Base-by-base conservation (phyloP, 306 rosid genomes). In the Comarum palustre region DNA sequence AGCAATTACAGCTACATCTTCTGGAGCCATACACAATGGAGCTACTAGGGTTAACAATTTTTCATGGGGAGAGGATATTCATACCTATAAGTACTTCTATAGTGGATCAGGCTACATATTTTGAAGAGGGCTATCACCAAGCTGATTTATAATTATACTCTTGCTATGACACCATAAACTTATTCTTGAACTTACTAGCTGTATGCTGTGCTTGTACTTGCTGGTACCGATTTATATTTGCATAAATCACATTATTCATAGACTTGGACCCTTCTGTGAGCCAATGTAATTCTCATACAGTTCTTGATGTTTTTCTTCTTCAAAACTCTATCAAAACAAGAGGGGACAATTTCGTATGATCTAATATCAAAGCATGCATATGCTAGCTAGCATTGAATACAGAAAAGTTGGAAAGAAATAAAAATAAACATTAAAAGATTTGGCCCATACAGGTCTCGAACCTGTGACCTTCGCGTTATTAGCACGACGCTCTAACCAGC, bases 401-500 rank as follows among this genome's bases (percentile, higher is more conserved):
- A 51, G 22, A 52, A 20, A 20, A 17, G 9, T 50, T 16, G 41
- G 5, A 6, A 38, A 38, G 6, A 38, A 1, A 6, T 7, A 1
- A 2, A 54, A 20, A 4, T 8, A 8, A n/a, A 52, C 8, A 20
- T 54, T 0, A 11, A 29, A 58, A 41, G 0, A 15, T 1, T 0
- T 85, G 96, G 96, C 93, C 96, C 84, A 87, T 87, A 88, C 90
- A 87, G 96, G 97, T 91, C 75, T 91, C 96, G 96, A 89, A 91
- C 96, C 92, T 84, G 89, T 86, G 89, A 86, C 96, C 89, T 90
- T 89, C 91, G 89, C 91, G 91, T 89, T 83, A 84, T 88, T 86
- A 90, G 96, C 91, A 88, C 87, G 90, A 90, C 88, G 88, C 90
- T 90, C 93, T 88, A 90, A 88, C 96, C 91, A 86, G 8, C 91